Conservation (phyloP, 129 eudicot species). For the Ambrosia trifida region DNA sequence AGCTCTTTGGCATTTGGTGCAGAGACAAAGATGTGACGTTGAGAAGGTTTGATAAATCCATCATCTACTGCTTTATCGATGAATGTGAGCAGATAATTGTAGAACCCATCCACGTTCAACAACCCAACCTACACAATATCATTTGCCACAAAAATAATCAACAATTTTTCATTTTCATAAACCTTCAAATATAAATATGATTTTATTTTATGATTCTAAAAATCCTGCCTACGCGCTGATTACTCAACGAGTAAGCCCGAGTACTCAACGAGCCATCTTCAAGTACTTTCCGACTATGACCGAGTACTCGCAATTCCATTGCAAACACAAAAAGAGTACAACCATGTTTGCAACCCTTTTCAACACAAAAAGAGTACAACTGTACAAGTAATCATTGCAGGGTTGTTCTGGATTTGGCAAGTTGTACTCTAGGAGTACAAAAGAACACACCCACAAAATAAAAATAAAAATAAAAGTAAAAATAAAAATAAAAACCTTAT, state of each 20-base stretch:
- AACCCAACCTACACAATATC: conserved; percentile 62
- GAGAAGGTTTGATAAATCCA: conserved; percentile 84
- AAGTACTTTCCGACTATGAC: too few relatives aligned
- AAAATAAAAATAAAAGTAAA: background rate
- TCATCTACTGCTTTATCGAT: conserved; percentile 89
- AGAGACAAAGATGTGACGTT: conserved; percentile 82
- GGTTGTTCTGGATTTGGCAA: background rate
- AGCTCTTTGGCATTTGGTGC: conserved; percentile 82
- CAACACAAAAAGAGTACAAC: conserved; percentile 9
- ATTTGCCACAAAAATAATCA: background rate
- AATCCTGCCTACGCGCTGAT: too few relatives aligned
- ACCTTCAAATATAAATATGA: too few relatives aligned
- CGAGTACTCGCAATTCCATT: too few relatives aligned
- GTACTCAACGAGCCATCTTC: too few relatives aligned
- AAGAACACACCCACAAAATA: background rate
- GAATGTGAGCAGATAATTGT: conserved; percentile 69
- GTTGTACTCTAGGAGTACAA: background rate
- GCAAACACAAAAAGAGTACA: conserved; percentile 3
- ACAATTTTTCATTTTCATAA: too few relatives aligned
- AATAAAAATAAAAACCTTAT: conserved; percentile 8
- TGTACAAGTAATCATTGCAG: conserved; percentile 21
- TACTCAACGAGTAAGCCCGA: too few relatives aligned
- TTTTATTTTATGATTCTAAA: too few relatives aligned
- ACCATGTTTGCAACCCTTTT: background rate
- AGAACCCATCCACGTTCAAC: conserved; percentile 82